Conservation (phyloP, 768 basidiomycete genomes). For the Boletus sp. region DNA sequence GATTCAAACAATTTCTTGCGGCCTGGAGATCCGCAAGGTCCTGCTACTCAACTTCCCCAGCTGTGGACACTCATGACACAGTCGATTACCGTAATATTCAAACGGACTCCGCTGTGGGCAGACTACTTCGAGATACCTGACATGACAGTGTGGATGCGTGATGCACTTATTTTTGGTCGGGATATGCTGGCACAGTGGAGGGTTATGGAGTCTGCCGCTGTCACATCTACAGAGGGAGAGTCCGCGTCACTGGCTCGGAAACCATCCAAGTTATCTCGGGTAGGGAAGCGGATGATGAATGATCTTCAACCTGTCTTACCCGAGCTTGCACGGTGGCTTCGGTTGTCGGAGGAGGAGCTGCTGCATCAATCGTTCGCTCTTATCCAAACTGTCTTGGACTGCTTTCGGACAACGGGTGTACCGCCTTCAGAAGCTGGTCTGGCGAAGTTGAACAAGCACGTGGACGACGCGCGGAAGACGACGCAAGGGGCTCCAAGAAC, state of each 20-base stretch:
- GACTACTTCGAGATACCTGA: slow-evolving; percentile 71
- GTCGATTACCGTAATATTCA: slow-evolving; percentile 82
- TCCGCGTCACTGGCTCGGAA: slow-evolving; percentile 26
- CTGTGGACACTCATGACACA: slow-evolving; percentile 85
- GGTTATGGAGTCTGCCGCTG: slow-evolving; percentile 67
- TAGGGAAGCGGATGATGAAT: slow-evolving; percentile 73
- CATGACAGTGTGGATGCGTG: slow-evolving; percentile 98
- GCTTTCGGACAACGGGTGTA: slow-evolving; percentile 64
- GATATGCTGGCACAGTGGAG: slow-evolving; percentile 82
- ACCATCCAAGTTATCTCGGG: slow-evolving; percentile 49
- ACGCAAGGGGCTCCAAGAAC: slow-evolving; percentile 47
- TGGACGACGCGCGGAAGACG: slow-evolving; percentile 56
- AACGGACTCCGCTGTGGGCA: slow-evolving; percentile 81
- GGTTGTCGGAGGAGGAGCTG: slow-evolving; percentile 89
- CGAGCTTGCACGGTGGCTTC: slow-evolving; percentile 83
- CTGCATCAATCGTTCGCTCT: slow-evolving; percentile 87
- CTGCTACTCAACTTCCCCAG: slow-evolving; percentile 55
- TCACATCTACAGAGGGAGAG: slow-evolving; percentile 22
- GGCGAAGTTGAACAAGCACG: slow-evolving; percentile 64
- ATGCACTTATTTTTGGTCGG: slow-evolving; percentile 90
- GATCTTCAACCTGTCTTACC: slow-evolving; percentile 76
- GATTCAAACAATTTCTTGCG: slow-evolving; percentile 53
- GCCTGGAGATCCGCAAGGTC: slow-evolving; percentile 41
- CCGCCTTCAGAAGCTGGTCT: slow-evolving; percentile 55
- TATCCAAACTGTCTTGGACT: slow-evolving; percentile 72